Percentiles rank a stretch among this genome's conserved stretches.
These are phyloP conservation scores for Agapanthus africanus DNA, from an alignment of 106 monocot species.

Conservation along the genomic window DNA sequence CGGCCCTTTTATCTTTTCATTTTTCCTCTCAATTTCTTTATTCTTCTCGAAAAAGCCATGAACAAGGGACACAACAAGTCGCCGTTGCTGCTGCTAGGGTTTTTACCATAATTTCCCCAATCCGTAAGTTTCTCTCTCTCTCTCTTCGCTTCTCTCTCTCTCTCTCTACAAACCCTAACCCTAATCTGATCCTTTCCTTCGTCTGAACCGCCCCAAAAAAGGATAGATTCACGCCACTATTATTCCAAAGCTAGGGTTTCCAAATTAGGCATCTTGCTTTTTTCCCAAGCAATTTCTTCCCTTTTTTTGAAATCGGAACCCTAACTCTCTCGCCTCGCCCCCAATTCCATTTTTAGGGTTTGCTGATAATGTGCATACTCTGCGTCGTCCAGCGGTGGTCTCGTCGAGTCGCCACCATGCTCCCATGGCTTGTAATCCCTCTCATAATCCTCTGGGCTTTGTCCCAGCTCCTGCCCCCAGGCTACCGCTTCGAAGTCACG, in stretches of 20 bases:
- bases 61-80: no score
- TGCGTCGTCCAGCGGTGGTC: conserved; percentile 52
- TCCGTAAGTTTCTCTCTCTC: no score
- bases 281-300: not conserved
- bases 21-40: no score
- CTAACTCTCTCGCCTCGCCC: not conserved
- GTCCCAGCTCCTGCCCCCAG: conserved; percentile 48
- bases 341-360: conserved; percentile 8
- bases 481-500: conserved; percentile 50
- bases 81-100: no score
- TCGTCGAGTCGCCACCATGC: conserved; percentile 42
- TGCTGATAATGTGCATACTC: conserved; percentile 61
- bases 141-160: no score
- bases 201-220: not conserved
- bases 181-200: conserved; percentile 22
- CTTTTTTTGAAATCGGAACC: not conserved
- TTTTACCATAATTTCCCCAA: no score
- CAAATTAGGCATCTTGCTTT: conserved; percentile 5
- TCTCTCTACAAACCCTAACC: conserved; percentile 22
- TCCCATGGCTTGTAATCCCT: conserved; percentile 61
- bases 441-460: conserved; percentile 44
- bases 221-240: not conserved
- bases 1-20: no score
- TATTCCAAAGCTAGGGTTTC: conserved; percentile 16
- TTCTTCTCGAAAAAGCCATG: no score